A percentile compares a stretch with the other conserved stretches of the same genome.
Evolutionary conservation across 768 basidiomycete species (phyloP).

Genomic region (Sporobolomyces phaffii): DNA sequence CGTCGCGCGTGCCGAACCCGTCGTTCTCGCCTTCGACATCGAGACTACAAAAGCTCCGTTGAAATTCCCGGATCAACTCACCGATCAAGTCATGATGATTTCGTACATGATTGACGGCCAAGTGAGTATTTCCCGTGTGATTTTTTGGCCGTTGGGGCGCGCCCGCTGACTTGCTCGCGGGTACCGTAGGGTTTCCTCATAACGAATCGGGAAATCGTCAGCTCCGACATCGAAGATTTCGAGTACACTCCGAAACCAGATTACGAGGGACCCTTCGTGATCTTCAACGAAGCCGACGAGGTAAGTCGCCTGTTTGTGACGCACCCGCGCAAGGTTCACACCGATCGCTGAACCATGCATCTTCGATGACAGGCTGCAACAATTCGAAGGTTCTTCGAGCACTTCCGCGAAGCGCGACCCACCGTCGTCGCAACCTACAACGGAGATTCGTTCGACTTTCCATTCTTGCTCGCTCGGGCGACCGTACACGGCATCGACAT

Average conservation of each 20-base stretch:
- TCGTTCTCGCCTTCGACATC: conserved; percentile 98
- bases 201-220: conserved; percentile 93
- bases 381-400: conserved; percentile 82
- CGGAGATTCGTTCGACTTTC: conserved; percentile 99
- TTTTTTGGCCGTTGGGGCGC: too few species aligned
- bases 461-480: conserved; percentile 81
- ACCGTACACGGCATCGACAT: conserved; percentile 89
- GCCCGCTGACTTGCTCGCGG: background rate
- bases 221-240: conserved; percentile 95
- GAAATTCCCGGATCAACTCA: conserved; percentile 91
- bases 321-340: too few species aligned
- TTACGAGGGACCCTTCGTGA: conserved; percentile 89
- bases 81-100: conserved; percentile 99
- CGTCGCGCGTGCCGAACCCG: conserved; percentile 96
- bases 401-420: conserved; percentile 85
- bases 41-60: conserved; percentile 99
- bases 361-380: conserved; percentile 58
- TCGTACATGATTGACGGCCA: conserved; percentile 99
- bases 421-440: conserved; percentile 98
- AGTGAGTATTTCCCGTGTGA: too few species aligned
- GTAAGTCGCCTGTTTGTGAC: conserved; percentile 48
- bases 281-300: conserved; percentile 84
- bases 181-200: conserved; percentile 89
- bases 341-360: too few species aligned
- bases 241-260: conserved; percentile 98